These are phyloP conservation scores for Cephaloascus albidus DNA, from an alignment of 805 yeast genomes.

Conservation along the genomic window DNA sequence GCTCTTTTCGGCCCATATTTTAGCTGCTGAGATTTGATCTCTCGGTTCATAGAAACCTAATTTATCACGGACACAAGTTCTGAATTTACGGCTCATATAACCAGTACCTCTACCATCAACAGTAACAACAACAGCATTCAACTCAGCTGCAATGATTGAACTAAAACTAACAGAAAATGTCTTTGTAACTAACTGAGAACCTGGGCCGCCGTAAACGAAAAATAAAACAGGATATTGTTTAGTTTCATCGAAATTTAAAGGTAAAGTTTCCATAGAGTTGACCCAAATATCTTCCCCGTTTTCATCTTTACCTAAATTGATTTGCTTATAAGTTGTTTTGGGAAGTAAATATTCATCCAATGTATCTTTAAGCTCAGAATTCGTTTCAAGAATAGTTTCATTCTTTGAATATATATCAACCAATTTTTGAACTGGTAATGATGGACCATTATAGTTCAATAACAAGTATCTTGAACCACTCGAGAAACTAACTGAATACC, in stretches of 20 bases:
- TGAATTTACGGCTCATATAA: slow-evolving; percentile 67
- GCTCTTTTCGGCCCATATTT: slow-evolving; percentile 47
- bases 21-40: slow-evolving; percentile 85
- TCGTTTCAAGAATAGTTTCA: slow-evolving; percentile 35
- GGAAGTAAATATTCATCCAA: slow-evolving; percentile 50
- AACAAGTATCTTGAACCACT: slow-evolving; percentile 68
- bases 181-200: slow-evolving; percentile 73
- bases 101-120: slow-evolving; percentile 99
- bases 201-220: slow-evolving; percentile 93
- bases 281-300: slow-evolving; percentile 35
- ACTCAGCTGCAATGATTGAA: slow-evolving; percentile 65
- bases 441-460: slow-evolving; percentile 70
- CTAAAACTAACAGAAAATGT: slow-evolving; percentile 56
- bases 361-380: slow-evolving; percentile 27
- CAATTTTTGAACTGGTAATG: slow-evolving; percentile 69
- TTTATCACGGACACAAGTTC: slow-evolving; percentile 71
- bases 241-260: slow-evolving; percentile 55
- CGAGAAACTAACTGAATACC: slow-evolving; percentile 67
- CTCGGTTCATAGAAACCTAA: slow-evolving; percentile 75
- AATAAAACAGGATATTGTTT: slow-evolving; percentile 79
- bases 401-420: slow-evolving; percentile 37
- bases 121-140: slow-evolving; percentile 80
- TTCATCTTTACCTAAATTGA: slow-evolving; percentile 42
- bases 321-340: slow-evolving; percentile 35
- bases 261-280: slow-evolving; percentile 70